Conservation (phyloP, 108 stramenopile species). For the Mayamaea pseudoterrestris region DNA sequence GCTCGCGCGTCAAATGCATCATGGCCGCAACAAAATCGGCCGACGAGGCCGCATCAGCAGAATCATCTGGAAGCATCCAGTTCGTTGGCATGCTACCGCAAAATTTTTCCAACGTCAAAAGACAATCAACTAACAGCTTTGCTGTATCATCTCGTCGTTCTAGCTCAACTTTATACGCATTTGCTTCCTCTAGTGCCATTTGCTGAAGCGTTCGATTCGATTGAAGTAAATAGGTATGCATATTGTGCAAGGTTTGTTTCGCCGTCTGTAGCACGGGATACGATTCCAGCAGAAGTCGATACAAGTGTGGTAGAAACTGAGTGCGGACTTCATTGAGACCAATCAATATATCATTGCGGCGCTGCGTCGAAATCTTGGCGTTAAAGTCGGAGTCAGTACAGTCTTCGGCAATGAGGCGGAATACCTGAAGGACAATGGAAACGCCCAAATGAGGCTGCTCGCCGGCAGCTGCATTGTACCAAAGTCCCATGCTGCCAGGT, state of each 20-base stretch:
- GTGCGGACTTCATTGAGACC: conserved; percentile 74
- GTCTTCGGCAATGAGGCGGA: conserved; percentile 74
- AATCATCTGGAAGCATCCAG: conserved; percentile 38
- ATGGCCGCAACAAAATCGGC: conserved; percentile 58
- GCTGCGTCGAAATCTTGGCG: conserved; percentile 68
- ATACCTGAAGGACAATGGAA: conserved; percentile 63
- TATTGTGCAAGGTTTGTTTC: conserved; percentile 38
- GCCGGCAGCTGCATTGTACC: conserved; percentile 17
- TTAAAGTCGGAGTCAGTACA: conserved; percentile 89
- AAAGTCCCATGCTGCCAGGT: conserved; percentile 33
- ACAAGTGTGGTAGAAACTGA: conserved; percentile 55
- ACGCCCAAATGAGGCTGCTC: conserved; percentile 27
- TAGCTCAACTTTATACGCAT: conserved; percentile 43
- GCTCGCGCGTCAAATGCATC: conserved; percentile 65
- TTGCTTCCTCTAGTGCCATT: conserved; percentile 57
- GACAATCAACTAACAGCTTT: conserved; percentile 43
- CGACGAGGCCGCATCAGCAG: conserved; percentile 8
- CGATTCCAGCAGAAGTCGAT: conserved; percentile 53
- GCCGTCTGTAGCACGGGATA: conserved; percentile 36
- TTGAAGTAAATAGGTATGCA: conserved; percentile 52
- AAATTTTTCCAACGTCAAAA: conserved; percentile 55
- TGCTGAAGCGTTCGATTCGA: conserved; percentile 36
- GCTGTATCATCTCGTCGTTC: conserved; percentile 20
- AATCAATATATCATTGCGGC: conserved; percentile 77
- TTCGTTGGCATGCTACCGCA: conserved; percentile 77